These are phyloP conservation scores for Halophytophthora batemanensis DNA, from an alignment of 352 stramenopile genomes.

Conservation along the genomic window DNA sequence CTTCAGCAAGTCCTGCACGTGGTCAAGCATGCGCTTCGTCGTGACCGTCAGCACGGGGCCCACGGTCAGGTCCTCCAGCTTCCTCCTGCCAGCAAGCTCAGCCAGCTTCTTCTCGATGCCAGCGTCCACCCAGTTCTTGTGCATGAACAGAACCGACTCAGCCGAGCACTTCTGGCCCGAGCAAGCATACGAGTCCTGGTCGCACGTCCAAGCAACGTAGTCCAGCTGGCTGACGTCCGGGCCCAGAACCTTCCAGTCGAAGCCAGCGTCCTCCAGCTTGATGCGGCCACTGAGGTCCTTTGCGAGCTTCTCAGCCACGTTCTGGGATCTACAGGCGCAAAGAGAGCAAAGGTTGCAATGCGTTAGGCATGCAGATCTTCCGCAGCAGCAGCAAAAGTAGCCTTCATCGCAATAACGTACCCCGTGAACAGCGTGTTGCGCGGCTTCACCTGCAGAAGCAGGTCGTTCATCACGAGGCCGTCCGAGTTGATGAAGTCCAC, in stretches of 20 bases:
- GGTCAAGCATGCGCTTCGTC: constrained; percentile 94
- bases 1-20: constrained; percentile 89
- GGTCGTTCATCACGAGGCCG: constrained; percentile 92
- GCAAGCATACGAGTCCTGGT: constrained; percentile 98
- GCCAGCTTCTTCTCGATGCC: constrained; percentile 94
- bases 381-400: background rate
- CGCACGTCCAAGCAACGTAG: constrained; percentile 97
- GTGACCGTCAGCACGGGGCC: constrained; percentile 96
- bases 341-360: constrained; percentile 1
- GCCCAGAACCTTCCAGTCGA: constrained; percentile 98
- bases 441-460: constrained; percentile 93
- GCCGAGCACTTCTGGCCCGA: constrained; percentile 99
- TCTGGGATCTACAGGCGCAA: constrained; percentile 57
- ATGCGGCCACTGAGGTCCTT: constrained; percentile 90
- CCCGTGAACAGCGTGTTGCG: constrained; percentile 98
- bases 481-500: constrained; percentile 97
- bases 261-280: constrained; percentile 97
- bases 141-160: constrained; percentile 98
- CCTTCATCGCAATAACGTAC: constrained; percentile 27
- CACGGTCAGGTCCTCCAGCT: constrained; percentile 94
- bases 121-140: constrained; percentile 94
- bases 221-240: constrained; percentile 95
- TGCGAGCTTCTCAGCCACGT: constrained; percentile 92
- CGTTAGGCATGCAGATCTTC: constrained; percentile 6
- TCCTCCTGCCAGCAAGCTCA: constrained; percentile 85